phyloP scores from a whole-genome alignment of 129 eudicot species.

The Saussurea involucrata region DNA sequence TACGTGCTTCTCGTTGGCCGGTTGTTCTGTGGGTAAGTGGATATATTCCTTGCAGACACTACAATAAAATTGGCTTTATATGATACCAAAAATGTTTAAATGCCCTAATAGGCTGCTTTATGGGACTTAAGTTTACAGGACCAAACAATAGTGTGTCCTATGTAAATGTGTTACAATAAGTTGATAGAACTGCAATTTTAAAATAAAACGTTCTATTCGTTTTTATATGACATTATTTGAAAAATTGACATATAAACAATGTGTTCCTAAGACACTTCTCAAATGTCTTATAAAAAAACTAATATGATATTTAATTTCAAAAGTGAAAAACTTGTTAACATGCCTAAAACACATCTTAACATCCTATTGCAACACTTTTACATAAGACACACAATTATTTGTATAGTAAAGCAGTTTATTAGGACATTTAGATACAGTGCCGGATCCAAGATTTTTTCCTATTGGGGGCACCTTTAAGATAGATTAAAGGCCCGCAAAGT shows the following conservation, averaged over 20 bases:
- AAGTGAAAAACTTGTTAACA: background rate
- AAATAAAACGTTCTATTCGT: background rate
- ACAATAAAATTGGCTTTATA: background rate
- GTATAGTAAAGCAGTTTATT: no score
- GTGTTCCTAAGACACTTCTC: background rate
- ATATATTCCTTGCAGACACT: background rate
- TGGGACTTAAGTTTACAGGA: background rate
- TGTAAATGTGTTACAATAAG: background rate
- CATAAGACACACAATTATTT: no score
- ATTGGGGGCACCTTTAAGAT: no score
- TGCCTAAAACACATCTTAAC: background rate
- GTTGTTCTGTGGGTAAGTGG: constrained; percentile 54
- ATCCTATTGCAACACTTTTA: background rate
- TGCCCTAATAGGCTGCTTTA: background rate
- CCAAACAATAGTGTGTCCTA: background rate
- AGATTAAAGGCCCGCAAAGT: no score
- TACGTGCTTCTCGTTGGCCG: constrained; percentile 55
- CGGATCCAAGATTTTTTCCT: no score
- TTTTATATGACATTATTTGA: background rate
- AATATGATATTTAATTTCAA: no score
- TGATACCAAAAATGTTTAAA: background rate
- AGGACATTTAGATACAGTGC: no score
- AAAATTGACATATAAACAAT: no score
- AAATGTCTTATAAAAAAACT: background rate
- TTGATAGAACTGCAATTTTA: background rate